Percentiles rank a stretch among this genome's conserved stretches.
phyloP scores from a whole-genome alignment of 176 grass and related monocot species.

The Oryza punctata region DNA sequence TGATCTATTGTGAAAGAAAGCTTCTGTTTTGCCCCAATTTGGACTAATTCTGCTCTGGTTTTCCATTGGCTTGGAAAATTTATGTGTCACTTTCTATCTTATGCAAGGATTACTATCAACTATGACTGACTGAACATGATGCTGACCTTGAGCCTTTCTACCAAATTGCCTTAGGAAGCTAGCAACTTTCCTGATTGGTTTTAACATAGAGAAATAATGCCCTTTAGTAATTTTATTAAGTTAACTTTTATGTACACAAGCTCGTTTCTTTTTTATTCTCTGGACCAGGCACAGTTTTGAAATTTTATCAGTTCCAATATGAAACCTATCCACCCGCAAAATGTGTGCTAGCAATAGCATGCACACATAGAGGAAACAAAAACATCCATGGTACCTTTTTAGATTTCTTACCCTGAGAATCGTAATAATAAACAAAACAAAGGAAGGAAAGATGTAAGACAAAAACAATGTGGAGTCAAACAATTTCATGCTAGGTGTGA shows the following conservation, averaged over 20 bases:
- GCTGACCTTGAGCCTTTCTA: not conserved
- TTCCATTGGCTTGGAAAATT: not conserved
- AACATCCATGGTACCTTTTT: not conserved
- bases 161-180: constrained; percentile 16
- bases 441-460: not conserved
- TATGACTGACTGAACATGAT: not conserved
- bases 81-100: constrained; percentile 20
- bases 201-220: not conserved
- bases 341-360: no score
- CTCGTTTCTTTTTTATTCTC: not conserved
- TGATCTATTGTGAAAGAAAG: not conserved
- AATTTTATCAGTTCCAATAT: not conserved
- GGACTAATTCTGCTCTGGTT: not conserved
- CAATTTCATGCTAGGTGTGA: not conserved
- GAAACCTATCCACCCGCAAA: not conserved
- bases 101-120: not conserved
- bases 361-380: not conserved
- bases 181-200: not conserved
- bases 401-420: not conserved
- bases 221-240: not conserved
- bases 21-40: not conserved
- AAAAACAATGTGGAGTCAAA: not conserved
- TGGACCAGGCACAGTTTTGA: not conserved
- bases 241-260: not conserved
- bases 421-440: not conserved